These are phyloP conservation scores for Hypoxylon subgilvum DNA, from an alignment of 495 filamentous ascomycete species.

Conservation along the genomic window DNA sequence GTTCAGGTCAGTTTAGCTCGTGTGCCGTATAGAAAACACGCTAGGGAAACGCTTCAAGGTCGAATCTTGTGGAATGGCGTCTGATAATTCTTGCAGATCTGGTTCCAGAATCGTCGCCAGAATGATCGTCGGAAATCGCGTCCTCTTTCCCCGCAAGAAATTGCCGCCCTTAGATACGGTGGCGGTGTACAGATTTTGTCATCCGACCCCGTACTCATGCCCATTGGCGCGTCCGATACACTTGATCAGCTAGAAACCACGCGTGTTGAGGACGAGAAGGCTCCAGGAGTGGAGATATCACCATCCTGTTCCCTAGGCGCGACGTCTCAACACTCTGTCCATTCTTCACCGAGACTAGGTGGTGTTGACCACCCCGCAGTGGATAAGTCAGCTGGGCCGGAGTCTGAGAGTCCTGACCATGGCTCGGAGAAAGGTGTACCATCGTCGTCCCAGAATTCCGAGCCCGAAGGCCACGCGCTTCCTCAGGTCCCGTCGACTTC, in stretches of 20 bases:
- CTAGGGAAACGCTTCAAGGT: background rate
- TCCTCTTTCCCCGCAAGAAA: constrained; percentile 82
- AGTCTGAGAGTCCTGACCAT: too few relatives aligned
- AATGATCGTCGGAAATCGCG: constrained; percentile 90
- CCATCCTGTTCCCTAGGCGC: constrained; percentile 17
- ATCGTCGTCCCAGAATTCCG: constrained; percentile 24
- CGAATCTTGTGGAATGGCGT: constrained; percentile 3
- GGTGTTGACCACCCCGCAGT: background rate
- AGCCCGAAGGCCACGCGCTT: constrained; percentile 15
- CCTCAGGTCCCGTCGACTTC: constrained; percentile 44
- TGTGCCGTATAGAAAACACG: background rate
- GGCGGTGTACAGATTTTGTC: constrained; percentile 57
- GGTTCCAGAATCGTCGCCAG: constrained; percentile 98
- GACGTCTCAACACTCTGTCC: constrained; percentile 22
- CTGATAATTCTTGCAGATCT: constrained; percentile 70
- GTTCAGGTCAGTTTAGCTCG: constrained; percentile 76
- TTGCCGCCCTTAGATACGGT: constrained; percentile 65
- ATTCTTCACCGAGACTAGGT: constrained; percentile 25
- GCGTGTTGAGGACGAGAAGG: constrained; percentile 13
- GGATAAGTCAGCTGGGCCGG: background rate
- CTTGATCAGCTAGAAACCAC: constrained; percentile 10
- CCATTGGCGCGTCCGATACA: constrained; percentile 24
- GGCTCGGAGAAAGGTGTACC: constrained; percentile 11
- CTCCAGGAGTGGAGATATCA: constrained; percentile 16
- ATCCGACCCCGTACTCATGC: constrained; percentile 50